Evolutionary conservation across 2,329 filamentous ascomycete species (phyloP).

Genomic region (Xylaria sp.): DNA sequence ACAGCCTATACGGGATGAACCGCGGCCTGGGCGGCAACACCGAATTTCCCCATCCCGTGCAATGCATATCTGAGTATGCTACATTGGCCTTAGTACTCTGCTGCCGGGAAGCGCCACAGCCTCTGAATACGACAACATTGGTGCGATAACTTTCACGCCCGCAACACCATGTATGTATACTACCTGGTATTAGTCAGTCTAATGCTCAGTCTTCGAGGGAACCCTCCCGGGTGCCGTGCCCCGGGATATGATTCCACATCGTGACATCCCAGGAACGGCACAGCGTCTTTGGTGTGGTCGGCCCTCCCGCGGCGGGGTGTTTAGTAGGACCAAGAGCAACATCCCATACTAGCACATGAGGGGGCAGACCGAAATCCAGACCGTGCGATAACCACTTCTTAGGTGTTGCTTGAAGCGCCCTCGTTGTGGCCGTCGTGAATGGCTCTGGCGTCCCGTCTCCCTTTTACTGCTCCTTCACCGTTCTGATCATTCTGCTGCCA

Average conservation of each 20-base stretch:
- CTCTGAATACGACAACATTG: constrained; percentile 4
- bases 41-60: constrained; percentile 17
- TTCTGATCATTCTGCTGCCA: neutral
- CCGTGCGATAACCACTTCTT: neutral
- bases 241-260: constrained; percentile 11
- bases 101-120: constrained; percentile 14
- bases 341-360: constrained; percentile 1
- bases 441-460: neutral
- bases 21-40: constrained; percentile 17
- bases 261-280: constrained; percentile 14
- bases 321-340: constrained; percentile 1
- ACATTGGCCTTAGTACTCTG: neutral
- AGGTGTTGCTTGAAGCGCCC: neutral
- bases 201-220: constrained; percentile 6
- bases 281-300: constrained; percentile 1
- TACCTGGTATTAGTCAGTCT: constrained; percentile 1
- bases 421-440: neutral
- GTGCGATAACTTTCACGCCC: constrained; percentile 11
- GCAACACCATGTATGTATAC: neutral
- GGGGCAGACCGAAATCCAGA: neutral
- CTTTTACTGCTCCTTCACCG: neutral
- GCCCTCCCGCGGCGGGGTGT: constrained; percentile 3
- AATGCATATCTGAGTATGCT: constrained; percentile 16
- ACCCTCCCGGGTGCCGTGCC: neutral
- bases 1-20: constrained; percentile 23